A percentile compares a stretch with the other conserved stretches of the same genome.
phyloP scores from a whole-genome alignment of 2,329 filamentous ascomycete species.

The Xylariaceae sp. region DNA sequence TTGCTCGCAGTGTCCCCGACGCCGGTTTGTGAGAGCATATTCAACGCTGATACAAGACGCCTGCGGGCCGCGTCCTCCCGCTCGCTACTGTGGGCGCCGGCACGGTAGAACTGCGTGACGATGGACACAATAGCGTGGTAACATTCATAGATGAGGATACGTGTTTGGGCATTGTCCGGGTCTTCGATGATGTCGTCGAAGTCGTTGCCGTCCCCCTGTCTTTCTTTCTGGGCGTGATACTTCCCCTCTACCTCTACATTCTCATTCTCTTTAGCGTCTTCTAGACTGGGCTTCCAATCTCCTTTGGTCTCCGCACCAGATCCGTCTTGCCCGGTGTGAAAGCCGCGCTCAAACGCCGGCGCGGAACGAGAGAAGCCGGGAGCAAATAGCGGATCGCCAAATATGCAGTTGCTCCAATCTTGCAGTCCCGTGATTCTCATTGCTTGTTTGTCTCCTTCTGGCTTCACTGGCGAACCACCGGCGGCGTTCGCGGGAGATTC shows the following conservation, averaged over 20 bases:
- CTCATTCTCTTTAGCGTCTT: background rate
- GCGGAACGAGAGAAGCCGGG: slow-evolving; percentile 43
- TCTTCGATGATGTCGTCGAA: slow-evolving; percentile 37
- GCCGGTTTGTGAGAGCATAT: slow-evolving; percentile 39
- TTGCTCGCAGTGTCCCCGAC: slow-evolving; percentile 31
- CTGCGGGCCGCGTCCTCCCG: slow-evolving; percentile 50
- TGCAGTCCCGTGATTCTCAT: slow-evolving; percentile 45
- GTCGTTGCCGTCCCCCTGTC: too few species aligned
- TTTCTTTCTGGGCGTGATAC: too few species aligned
- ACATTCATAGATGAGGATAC: slow-evolving; percentile 52
- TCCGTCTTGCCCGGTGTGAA: too few species aligned
- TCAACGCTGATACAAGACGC: slow-evolving; percentile 43
- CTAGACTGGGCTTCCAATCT: too few species aligned
- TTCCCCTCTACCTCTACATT: too few species aligned
- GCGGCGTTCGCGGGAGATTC: background rate
- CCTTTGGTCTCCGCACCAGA: too few species aligned
- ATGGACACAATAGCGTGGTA: slow-evolving; percentile 50
- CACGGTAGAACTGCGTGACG: slow-evolving; percentile 51
- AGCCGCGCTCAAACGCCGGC: slow-evolving; percentile 44
- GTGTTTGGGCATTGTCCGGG: slow-evolving; percentile 36
- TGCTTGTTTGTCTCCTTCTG: slow-evolving; percentile 4
- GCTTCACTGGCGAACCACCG: slow-evolving; percentile 3
- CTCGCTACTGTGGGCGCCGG: slow-evolving; percentile 39
- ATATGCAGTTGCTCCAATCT: slow-evolving; percentile 54
- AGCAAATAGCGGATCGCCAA: slow-evolving; percentile 54